Evolutionary conservation across 2,329 filamentous ascomycete genomes (phyloP).

Genomic region (Botrytis squamosa): DNA sequence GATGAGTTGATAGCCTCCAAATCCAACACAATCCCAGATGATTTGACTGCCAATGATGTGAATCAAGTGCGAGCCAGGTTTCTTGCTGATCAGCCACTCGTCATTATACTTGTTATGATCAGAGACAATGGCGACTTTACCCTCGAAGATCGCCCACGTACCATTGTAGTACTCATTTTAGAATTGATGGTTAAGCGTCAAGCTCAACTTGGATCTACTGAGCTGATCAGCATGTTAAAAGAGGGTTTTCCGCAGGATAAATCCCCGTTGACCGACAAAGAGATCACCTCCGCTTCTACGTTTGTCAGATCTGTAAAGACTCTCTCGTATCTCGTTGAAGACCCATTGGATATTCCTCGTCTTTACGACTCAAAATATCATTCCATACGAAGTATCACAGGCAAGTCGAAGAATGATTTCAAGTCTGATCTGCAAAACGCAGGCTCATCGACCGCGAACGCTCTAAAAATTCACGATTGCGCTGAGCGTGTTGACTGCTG

Average conservation of each 20-base stretch:
- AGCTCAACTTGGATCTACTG: too few species aligned
- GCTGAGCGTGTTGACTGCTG: slow-evolving; percentile 3
- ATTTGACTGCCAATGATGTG: background rate
- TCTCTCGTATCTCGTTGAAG: background rate
- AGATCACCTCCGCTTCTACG: too few species aligned
- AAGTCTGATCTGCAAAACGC: background rate
- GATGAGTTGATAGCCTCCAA: background rate
- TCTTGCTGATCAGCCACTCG: background rate
- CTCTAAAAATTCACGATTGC: background rate
- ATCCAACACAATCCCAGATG: too few species aligned
- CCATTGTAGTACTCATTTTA: too few species aligned
- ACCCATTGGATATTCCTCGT: background rate
- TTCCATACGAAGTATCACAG: background rate
- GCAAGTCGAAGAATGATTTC: background rate
- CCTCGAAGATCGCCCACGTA: background rate
- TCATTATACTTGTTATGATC: background rate
- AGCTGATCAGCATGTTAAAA: background rate
- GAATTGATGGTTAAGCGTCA: too few species aligned
- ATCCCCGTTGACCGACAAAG: background rate
- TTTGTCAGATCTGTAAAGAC: background rate
- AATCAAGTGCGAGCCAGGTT: background rate
- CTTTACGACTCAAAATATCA: background rate
- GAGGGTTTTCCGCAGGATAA: background rate
- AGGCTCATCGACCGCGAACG: background rate
- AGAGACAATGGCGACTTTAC: background rate